phyloP scores from a whole-genome alignment of 345 rosid genomes.

The Brassica cretica region DNA sequence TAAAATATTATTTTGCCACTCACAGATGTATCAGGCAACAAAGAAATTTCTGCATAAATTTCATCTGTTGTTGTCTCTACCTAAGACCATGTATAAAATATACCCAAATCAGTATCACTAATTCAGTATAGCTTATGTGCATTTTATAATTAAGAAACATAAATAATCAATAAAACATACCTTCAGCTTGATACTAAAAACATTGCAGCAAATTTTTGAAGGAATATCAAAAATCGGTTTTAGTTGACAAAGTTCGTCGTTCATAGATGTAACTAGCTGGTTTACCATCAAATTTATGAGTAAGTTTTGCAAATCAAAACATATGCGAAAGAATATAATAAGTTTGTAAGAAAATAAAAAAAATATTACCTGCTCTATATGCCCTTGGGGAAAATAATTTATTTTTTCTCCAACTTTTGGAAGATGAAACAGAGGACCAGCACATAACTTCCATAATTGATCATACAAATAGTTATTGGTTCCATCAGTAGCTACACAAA shows the following conservation, averaged over 20 bases:
- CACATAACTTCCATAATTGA: too few species aligned
- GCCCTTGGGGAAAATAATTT: too few species aligned
- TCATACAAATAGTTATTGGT: neutral
- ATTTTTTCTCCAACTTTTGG: too few species aligned
- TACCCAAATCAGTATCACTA: neutral
- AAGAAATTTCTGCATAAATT: neutral
- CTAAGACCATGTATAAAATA: neutral
- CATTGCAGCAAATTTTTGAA: neutral
- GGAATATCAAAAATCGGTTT: neutral
- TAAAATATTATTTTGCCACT: neutral
- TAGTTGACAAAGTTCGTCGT: neutral
- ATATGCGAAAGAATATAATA: too few species aligned
- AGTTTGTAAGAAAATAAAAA: too few species aligned
- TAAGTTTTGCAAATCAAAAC: neutral
- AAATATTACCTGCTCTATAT: too few species aligned
- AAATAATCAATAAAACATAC: neutral
- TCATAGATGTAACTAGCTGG: neutral
- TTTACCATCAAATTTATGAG: neutral
- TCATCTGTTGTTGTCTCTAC: neutral
- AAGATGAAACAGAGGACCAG: too few species aligned
- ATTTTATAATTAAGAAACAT: neutral
- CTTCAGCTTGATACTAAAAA: neutral
- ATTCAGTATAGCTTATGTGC: neutral
- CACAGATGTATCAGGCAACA: neutral
- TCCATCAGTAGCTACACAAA: neutral